These are phyloP conservation scores for Gelatoporia subvermispora DNA, from an alignment of 768 basidiomycete species.

Conservation along the genomic window DNA sequence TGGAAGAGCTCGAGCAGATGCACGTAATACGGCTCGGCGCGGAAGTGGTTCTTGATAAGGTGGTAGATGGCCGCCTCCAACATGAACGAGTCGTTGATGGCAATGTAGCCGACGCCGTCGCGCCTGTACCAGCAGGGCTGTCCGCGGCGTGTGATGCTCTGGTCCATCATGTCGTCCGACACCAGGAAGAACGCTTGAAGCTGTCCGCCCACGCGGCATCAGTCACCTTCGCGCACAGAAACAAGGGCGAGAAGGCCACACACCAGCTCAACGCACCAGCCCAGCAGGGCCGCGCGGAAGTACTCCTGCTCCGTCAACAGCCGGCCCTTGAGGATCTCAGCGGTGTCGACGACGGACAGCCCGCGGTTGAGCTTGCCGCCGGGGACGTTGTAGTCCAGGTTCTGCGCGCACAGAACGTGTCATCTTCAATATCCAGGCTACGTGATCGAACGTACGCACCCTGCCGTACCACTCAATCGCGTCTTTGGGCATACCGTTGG, in stretches of 20 bases:
- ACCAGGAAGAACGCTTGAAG: constrained; percentile 98
- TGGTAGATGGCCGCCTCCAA: constrained; percentile 91
- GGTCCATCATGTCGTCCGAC: constrained; percentile 97
- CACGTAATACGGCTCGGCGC: constrained; percentile 73
- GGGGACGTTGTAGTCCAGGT: constrained; percentile 89
- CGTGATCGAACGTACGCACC: constrained; percentile 40
- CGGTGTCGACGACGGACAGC: constrained; percentile 92
- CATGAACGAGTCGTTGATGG: constrained; percentile 97
- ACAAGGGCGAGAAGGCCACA: constrained; percentile 27
- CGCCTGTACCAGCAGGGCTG: constrained; percentile 93
- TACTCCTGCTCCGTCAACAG: constrained; percentile 79
- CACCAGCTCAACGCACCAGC: constrained; percentile 95
- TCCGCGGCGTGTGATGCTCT: constrained; percentile 85
- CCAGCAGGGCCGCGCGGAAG: constrained; percentile 80
- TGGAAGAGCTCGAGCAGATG: constrained; percentile 90
- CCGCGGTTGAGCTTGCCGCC: constrained; percentile 96
- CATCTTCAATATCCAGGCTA: background rate
- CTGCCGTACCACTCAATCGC: constrained; percentile 81
- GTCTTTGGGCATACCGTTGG: constrained; percentile 77
- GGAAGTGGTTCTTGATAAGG: constrained; percentile 85
- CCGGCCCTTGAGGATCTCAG: constrained; percentile 78
- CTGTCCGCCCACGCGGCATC: constrained; percentile 35
- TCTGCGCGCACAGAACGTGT: constrained; percentile 39
- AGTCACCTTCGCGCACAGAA: background rate
- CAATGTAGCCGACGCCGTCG: constrained; percentile 70